A percentile compares a stretch with the other conserved stretches of the same genome.
Conservation (phyloP, 2,329 filamentous ascomycete genomes). For the Mariannaea elegans region DNA sequence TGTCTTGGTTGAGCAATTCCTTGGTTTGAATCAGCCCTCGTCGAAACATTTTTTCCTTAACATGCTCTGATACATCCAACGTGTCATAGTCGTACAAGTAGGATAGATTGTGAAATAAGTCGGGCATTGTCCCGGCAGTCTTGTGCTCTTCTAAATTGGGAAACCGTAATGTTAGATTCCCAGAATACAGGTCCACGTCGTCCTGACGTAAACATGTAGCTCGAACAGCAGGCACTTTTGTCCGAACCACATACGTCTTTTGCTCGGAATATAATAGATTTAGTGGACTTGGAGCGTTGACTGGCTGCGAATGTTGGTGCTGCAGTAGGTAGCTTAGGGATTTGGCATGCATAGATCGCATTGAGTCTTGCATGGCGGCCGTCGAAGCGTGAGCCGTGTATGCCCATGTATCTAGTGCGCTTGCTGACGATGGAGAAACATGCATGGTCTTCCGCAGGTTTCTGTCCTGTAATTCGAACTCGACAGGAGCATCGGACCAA, state of each 20-base stretch:
- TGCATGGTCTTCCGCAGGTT: conserved; percentile 13
- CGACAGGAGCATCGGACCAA: not conserved
- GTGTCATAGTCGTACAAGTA: too few species aligned
- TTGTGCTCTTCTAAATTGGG: too few species aligned
- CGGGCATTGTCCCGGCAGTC: too few species aligned
- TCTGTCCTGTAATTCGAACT: conserved; percentile 10
- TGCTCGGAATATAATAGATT: not conserved
- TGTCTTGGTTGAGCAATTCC: not conserved
- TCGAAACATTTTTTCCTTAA: too few species aligned
- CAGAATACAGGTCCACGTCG: too few species aligned
- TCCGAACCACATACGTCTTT: not conserved
- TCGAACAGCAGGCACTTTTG: too few species aligned
- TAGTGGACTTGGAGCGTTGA: not conserved
- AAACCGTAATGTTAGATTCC: too few species aligned
- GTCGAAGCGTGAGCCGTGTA: conserved; percentile 9
- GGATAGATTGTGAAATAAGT: too few species aligned
- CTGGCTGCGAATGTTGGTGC: not conserved
- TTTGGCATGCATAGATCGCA: not conserved
- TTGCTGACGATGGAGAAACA: not conserved
- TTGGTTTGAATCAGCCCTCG: too few species aligned
- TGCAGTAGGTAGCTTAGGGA: not conserved
- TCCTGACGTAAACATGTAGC: too few species aligned
- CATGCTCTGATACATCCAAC: too few species aligned
- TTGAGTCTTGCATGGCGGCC: conserved; percentile 9
- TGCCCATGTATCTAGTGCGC: conserved; percentile 16